phyloP scores from a whole-genome alignment of 257 asterid species.

The Przewalskia tangutica region DNA sequence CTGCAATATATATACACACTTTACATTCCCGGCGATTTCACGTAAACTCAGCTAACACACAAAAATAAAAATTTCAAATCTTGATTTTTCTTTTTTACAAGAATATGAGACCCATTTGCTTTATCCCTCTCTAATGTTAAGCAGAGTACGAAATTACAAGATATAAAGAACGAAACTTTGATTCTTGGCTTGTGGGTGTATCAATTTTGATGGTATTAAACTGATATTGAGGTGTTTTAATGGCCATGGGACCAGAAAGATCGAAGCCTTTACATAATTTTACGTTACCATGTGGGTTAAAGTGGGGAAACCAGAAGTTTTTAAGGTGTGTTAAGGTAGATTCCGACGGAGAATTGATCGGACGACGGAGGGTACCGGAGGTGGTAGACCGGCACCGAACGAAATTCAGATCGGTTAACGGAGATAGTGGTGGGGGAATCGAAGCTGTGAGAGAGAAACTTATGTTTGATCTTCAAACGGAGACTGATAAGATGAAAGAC shows the following conservation, averaged over 20 bases:
- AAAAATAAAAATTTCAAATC: not conserved
- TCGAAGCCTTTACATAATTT: conserved; percentile 62
- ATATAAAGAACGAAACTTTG: not conserved
- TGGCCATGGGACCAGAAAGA: conserved; percentile 51
- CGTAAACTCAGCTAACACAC: conserved; percentile 4
- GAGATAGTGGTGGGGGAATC: conserved; percentile 45
- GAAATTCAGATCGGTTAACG: conserved; percentile 13
- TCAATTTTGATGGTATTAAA: not conserved
- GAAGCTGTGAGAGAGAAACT: conserved; percentile 62
- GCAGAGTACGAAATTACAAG: not conserved
- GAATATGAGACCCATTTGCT: not conserved
- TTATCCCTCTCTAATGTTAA: not conserved
- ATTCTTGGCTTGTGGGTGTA: not conserved
- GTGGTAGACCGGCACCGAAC: conserved; percentile 17
- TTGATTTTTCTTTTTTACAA: not conserved
- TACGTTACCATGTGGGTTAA: conserved; percentile 41
- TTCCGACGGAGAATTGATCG: conserved; percentile 18
- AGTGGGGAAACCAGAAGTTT: conserved; percentile 59
- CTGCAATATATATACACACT: conserved; percentile 7
- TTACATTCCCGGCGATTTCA: conserved; percentile 23
- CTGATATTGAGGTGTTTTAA: not conserved
- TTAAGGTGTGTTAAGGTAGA: conserved; percentile 58
- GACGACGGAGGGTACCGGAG: conserved; percentile 13
- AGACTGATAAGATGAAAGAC: conserved; percentile 64
- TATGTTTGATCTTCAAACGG: conserved; percentile 79